A percentile compares a stretch with the other conserved stretches of the same genome.
Evolutionary conservation across 148 eudicot species (phyloP).

Genomic region (Mesembryanthemum crystallinum): DNA sequence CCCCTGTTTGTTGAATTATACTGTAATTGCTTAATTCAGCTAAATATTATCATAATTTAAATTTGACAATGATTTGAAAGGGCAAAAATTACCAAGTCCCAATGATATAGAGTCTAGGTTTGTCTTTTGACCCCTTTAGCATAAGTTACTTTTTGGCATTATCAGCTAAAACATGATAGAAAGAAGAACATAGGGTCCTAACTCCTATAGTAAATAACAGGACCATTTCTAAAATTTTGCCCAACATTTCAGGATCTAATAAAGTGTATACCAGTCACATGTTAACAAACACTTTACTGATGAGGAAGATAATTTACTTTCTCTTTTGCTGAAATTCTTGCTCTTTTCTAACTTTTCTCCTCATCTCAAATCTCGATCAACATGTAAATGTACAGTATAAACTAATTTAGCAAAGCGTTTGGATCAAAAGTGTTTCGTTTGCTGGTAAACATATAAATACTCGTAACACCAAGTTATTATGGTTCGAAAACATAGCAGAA

Average conservation of each 20-base stretch:
- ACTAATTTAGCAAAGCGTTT: no score
- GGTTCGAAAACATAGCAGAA: no score
- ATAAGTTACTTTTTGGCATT: conserved; percentile 14
- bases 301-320: conserved; percentile 10
- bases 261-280: conserved; percentile 30
- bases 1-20: no score
- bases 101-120: conserved; percentile 20
- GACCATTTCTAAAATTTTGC: conserved; percentile 14
- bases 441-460: no score
- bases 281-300: conserved; percentile 5
- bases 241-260: conserved; percentile 17
- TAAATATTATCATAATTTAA: no score
- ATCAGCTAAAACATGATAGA: conserved; percentile 18
- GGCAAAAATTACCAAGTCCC: background rate
- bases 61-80: conserved; percentile 6
- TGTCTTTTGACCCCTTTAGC: conserved; percentile 28
- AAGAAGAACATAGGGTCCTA: conserved; percentile 1
- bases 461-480: no score
- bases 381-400: no score
- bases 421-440: no score
- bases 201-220: background rate
- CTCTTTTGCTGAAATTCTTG: background rate
- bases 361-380: no score
- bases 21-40: no score
- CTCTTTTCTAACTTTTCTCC: conserved; percentile 1